These are phyloP conservation scores for Penicillium egyptiacum DNA, from an alignment of 495 filamentous ascomycete genomes.

Conservation along the genomic window DNA sequence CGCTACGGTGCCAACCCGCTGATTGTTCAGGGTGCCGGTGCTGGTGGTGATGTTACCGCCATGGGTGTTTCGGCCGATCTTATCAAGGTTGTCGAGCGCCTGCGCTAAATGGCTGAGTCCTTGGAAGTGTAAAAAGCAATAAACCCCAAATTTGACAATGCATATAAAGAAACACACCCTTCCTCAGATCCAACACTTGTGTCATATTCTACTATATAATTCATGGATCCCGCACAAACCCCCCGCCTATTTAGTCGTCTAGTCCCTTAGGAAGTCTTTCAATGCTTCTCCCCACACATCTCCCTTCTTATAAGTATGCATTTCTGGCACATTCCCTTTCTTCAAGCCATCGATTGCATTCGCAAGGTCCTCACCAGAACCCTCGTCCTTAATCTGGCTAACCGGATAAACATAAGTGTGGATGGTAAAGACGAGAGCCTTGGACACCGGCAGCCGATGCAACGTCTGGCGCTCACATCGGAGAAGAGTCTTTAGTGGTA, in stretches of 20 bases:
- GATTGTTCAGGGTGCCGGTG: conserved; percentile 92
- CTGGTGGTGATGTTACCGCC: conserved; percentile 91
- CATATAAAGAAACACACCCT: conserved; percentile 1
- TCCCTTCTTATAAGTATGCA: conserved; percentile 67
- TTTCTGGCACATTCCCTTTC: conserved; percentile 64
- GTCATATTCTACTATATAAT: background rate
- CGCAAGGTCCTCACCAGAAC: conserved; percentile 62
- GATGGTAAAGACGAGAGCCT: conserved; percentile 71
- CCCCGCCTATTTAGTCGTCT: background rate
- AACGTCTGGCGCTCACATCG: conserved; percentile 77
- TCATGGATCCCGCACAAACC: background rate
- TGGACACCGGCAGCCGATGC: conserved; percentile 65
- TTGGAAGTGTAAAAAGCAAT: conserved; percentile 1
- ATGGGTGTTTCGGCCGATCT: conserved; percentile 93
- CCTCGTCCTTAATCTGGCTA: conserved; percentile 66
- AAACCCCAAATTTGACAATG: conserved; percentile 1
- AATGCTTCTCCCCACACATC: conserved; percentile 66
- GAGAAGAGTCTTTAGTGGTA: conserved; percentile 47
- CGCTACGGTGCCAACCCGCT: conserved; percentile 86
- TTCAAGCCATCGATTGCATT: conserved; percentile 71
- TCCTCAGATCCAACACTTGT: background rate
- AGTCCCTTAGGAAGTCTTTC: conserved; percentile 55
- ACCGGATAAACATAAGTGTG: conserved; percentile 79
- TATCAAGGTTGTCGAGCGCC: conserved; percentile 70
- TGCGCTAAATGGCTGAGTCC: conserved; percentile 24